These are phyloP conservation scores for Biancaea sappan DNA, from an alignment of 306 rosid species.

Conservation along the genomic window DNA sequence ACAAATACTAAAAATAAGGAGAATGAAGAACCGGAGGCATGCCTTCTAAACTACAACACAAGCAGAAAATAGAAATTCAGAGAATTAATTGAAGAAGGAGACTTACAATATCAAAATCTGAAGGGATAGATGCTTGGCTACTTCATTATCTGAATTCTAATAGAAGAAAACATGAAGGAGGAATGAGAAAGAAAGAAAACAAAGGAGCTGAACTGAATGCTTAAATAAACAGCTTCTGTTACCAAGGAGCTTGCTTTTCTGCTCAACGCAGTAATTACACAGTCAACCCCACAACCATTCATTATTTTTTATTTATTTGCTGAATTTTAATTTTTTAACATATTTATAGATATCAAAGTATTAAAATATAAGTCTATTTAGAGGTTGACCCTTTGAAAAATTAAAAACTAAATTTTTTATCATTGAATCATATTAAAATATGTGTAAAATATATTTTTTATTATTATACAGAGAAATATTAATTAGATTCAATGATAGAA, in stretches of 20 bases:
- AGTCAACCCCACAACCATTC: conserved; percentile 53
- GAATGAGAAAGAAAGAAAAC: conserved; percentile 33
- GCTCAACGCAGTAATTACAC: conserved; percentile 29
- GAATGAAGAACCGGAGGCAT: neutral
- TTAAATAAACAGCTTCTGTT: conserved; percentile 38
- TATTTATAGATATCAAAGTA: too few relatives aligned
- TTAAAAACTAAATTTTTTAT: too few relatives aligned
- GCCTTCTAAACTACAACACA: conserved; percentile 26
- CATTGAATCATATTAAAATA: too few relatives aligned
- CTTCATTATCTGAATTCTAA: conserved; percentile 28
- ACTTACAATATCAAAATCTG: conserved; percentile 48
- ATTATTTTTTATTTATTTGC: conserved; percentile 40
- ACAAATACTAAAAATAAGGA: neutral
- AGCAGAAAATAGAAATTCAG: conserved; percentile 19
- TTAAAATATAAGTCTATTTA: too few relatives aligned
- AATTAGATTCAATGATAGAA: too few relatives aligned
- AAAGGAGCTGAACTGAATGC: conserved; percentile 34
- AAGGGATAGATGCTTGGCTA: conserved; percentile 38
- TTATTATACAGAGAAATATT: too few relatives aligned
- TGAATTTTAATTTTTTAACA: too few relatives aligned
- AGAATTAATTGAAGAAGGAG: conserved; percentile 10
- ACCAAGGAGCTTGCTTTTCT: conserved; percentile 5
- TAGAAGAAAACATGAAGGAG: neutral
- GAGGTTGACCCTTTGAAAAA: too few relatives aligned
- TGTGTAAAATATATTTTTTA: neutral